Evolutionary conservation across 129 eudicot species (phyloP).

Genomic region (Apium graveolens): DNA sequence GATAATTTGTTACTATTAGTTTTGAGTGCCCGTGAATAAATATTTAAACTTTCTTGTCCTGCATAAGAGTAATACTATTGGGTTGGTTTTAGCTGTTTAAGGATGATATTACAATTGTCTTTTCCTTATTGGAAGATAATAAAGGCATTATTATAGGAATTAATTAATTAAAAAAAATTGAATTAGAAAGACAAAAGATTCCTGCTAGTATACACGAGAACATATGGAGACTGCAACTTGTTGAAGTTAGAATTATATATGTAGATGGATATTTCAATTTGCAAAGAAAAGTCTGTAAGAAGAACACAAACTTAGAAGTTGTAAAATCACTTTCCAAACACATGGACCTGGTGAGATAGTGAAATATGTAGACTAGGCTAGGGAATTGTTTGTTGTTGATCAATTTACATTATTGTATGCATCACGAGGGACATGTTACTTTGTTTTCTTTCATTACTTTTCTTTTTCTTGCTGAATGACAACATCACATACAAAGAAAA

Average conservation of each 20-base stretch:
- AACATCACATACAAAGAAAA: neutral
- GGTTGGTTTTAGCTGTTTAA: neutral
- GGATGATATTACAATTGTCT: neutral
- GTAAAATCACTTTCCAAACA: neutral
- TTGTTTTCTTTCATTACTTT: neutral
- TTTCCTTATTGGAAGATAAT: neutral
- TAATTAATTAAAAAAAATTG: no score
- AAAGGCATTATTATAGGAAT: no score
- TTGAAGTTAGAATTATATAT: no score
- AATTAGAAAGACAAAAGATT: no score
- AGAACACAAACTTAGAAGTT: neutral
- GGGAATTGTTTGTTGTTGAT: neutral
- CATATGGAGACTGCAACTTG: neutral
- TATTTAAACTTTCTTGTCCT: no score
- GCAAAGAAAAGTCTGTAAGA: neutral
- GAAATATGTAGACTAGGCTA: neutral
- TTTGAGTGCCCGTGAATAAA: neutral
- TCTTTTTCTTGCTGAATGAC: neutral
- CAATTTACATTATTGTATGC: neutral
- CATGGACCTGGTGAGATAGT: neutral
- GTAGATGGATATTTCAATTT: no score
- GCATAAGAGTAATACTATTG: no score
- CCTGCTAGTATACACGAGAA: neutral
- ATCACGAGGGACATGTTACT: neutral
- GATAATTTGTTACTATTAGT: neutral